Percentiles rank a stretch among this genome's conserved stretches.
Conservation (phyloP, 2,329 filamentous ascomycete genomes). For the Calcarisporium arbuscula region DNA sequence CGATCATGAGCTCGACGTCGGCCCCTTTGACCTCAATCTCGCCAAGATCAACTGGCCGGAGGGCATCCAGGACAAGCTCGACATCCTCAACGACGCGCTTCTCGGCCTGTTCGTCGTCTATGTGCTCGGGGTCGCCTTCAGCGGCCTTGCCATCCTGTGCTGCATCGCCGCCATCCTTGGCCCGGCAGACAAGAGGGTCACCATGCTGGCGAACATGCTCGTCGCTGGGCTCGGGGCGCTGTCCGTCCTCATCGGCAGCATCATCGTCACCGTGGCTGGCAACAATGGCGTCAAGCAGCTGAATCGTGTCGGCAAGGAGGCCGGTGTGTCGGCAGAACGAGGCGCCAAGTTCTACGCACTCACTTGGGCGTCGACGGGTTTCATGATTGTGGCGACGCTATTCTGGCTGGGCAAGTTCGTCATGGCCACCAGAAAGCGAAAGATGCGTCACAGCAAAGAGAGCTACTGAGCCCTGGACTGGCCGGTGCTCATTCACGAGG, state of each 20-base stretch:
- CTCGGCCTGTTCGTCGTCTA: conserved; percentile 44
- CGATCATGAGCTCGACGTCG: conserved; percentile 38
- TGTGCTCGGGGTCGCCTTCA: conserved; percentile 34
- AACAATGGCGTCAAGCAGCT: conserved; percentile 35
- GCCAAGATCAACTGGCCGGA: conserved; percentile 38
- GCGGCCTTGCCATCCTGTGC: conserved; percentile 36
- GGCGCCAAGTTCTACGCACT: conserved; percentile 40
- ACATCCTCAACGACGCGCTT: conserved; percentile 43
- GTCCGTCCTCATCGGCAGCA: conserved; percentile 33
- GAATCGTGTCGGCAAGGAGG: conserved; percentile 34
- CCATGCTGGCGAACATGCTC: conserved; percentile 29
- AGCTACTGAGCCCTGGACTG: conserved; percentile 14
- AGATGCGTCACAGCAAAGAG: conserved; percentile 21
- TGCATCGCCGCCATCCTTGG: conserved; percentile 29
- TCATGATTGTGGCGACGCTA: conserved; percentile 31
- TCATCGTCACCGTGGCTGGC: conserved; percentile 34
- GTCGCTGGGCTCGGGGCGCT: conserved; percentile 29
- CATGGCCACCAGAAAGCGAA: conserved; percentile 15
- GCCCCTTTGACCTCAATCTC: conserved; percentile 37
- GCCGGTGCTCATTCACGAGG: background rate
- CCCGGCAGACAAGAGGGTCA: conserved; percentile 14
- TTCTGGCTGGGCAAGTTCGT: conserved; percentile 36
- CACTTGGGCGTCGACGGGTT: conserved; percentile 40
- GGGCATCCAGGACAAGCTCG: conserved; percentile 38
- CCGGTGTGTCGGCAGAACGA: conserved; percentile 36